Evolutionary conservation across 2,329 filamentous ascomycete species (phyloP).

Genomic region (Ceratocystis diversiconidia): DNA sequence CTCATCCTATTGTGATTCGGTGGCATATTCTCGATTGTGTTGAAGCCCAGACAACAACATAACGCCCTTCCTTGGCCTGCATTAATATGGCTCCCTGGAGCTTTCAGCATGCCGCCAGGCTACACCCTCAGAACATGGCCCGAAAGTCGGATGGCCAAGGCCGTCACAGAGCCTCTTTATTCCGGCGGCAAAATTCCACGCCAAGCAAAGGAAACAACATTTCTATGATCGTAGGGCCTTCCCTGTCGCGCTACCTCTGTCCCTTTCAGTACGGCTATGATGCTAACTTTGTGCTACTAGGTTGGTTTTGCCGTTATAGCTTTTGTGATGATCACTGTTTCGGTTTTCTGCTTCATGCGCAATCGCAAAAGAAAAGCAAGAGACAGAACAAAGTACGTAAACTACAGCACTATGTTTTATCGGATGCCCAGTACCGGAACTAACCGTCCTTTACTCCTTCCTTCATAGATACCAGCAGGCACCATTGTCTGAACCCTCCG

Average conservation of each 20-base stretch:
- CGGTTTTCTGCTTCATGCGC: slow-evolving; percentile 19
- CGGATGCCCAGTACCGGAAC: neutral
- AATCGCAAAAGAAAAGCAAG: slow-evolving; percentile 8
- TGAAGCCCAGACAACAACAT: neutral
- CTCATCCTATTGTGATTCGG: neutral
- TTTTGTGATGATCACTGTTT: slow-evolving; percentile 12
- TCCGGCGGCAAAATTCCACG: neutral
- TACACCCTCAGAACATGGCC: neutral
- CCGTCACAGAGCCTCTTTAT: neutral
- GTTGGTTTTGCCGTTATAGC: slow-evolving; percentile 17
- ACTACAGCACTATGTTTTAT: neutral
- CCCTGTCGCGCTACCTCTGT: neutral
- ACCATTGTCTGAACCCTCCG: slow-evolving; percentile 16
- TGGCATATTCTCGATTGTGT: neutral
- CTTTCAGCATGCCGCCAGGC: neutral
- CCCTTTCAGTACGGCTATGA: no score
- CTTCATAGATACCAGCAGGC: slow-evolving; percentile 17
- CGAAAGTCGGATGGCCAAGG: neutral
- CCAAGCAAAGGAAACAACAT: slow-evolving; percentile 10
- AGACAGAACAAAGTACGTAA: slow-evolving; percentile 13
- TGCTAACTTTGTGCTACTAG: neutral
- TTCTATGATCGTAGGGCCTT: slow-evolving; percentile 14
- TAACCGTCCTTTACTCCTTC: neutral
- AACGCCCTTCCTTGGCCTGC: neutral
- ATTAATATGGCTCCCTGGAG: neutral